Percentiles rank a stretch among this genome's conserved stretches.
Evolutionary conservation across 352 stramenopile species (phyloP).

Genomic region (Phytophthora cactorum): DNA sequence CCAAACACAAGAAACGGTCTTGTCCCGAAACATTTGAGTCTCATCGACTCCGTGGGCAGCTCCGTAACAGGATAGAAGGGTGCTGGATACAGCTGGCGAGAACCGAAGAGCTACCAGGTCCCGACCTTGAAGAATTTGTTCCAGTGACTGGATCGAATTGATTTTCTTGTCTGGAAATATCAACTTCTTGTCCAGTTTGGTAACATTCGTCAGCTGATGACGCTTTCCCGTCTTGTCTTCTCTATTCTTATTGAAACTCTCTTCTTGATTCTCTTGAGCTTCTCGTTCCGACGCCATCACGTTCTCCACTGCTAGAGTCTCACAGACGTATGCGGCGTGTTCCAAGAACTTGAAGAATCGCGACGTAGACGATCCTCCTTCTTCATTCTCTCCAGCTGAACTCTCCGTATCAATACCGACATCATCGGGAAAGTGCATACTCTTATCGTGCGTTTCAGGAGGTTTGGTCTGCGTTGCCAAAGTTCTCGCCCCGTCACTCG

Average conservation of each 20-base stretch:
- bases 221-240: slow-evolving; percentile 26
- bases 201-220: slow-evolving; percentile 45
- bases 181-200: slow-evolving; percentile 40
- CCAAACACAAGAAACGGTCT: slow-evolving; percentile 70
- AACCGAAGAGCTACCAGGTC: slow-evolving; percentile 53
- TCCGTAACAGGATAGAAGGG: slow-evolving; percentile 53
- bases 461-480: slow-evolving; percentile 62
- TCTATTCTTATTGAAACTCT: slow-evolving; percentile 15
- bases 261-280: slow-evolving; percentile 15
- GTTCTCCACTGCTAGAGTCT: slow-evolving; percentile 64
- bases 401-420: slow-evolving; percentile 58
- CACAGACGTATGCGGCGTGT: slow-evolving; percentile 61
- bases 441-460: slow-evolving; percentile 44
- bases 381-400: neutral
- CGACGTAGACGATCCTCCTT: slow-evolving; percentile 39
- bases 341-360: slow-evolving; percentile 74
- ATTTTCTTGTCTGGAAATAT: slow-evolving; percentile 34
- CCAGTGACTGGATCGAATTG: slow-evolving; percentile 20
- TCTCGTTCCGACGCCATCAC: slow-evolving; percentile 33
- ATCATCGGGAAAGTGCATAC: slow-evolving; percentile 82
- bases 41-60: neutral
- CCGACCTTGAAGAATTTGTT: slow-evolving; percentile 38
- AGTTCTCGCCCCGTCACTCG: slow-evolving; percentile 60
- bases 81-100: slow-evolving; percentile 56
- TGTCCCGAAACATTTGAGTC: slow-evolving; percentile 30